A percentile compares a stretch with the other conserved stretches of the same genome.
Conservation (phyloP, 345 rosid species). For the Excoecaria cochinchinensis region DNA sequence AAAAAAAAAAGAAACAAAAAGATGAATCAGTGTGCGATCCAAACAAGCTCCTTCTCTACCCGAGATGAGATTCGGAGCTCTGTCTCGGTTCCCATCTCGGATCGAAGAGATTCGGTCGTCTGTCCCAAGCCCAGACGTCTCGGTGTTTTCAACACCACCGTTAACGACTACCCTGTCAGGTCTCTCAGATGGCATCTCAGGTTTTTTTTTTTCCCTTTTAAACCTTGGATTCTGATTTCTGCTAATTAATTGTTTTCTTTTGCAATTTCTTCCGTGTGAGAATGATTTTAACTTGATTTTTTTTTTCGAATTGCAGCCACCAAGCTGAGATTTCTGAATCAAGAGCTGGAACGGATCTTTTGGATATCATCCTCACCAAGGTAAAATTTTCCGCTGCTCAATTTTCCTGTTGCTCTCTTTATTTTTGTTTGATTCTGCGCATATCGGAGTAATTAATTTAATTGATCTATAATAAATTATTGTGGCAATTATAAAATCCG, state of each 20-base stretch:
- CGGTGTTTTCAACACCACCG: constrained; percentile 32
- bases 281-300: not conserved
- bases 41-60: constrained; percentile 43
- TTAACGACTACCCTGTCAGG: constrained; percentile 45
- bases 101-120: constrained; percentile 49
- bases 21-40: constrained; percentile 70
- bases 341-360: constrained; percentile 55
- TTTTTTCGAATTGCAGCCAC: constrained; percentile 45
- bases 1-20: not conserved
- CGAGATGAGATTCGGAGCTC: constrained; percentile 55
- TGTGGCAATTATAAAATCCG: not conserved
- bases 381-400: constrained; percentile 26
- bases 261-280: not conserved
- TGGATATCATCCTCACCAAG: constrained; percentile 75
- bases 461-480: constrained; percentile 1
- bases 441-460: not conserved
- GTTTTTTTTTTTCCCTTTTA: constrained; percentile 14
- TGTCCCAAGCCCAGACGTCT: constrained; percentile 82
- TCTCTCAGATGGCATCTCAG: constrained; percentile 60
- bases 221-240: not conserved
- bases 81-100: constrained; percentile 32
- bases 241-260: not conserved
- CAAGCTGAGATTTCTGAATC: constrained; percentile 65
- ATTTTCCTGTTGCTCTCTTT: not conserved
- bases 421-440: not conserved